phyloP scores from a whole-genome alignment of 2,329 filamentous ascomycete genomes.

The Capronia epimyces region DNA sequence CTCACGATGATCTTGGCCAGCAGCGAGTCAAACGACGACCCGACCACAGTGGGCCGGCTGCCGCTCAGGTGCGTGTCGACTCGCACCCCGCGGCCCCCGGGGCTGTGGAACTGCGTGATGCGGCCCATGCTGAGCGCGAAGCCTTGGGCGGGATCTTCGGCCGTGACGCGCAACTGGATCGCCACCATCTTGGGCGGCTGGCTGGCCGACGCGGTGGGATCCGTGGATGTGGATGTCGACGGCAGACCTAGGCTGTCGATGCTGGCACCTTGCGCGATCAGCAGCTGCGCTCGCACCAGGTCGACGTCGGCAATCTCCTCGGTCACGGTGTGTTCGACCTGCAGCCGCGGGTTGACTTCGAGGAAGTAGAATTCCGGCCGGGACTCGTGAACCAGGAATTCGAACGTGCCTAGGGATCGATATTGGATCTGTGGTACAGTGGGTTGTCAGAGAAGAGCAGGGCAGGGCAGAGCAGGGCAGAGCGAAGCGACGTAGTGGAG shows the following conservation, averaged over 20 bases:
- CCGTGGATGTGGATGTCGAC: too few relatives aligned
- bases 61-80: constrained; percentile 52
- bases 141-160: constrained; percentile 50
- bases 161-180: constrained; percentile 54
- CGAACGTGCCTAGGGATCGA: constrained; percentile 58
- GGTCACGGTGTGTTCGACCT: constrained; percentile 59
- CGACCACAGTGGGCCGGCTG: constrained; percentile 41
- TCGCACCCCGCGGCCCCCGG: constrained; percentile 53
- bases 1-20: constrained; percentile 57
- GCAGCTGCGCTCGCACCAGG: constrained; percentile 52
- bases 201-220: constrained; percentile 29
- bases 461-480: too few relatives aligned
- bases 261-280: constrained; percentile 48
- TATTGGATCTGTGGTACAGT: constrained; percentile 42
- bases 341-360: constrained; percentile 56
- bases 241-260: constrained; percentile 33
- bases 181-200: constrained; percentile 34
- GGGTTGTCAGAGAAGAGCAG: not conserved
- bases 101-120: constrained; percentile 50
- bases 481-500: too few relatives aligned
- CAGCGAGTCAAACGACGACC: constrained; percentile 55
- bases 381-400: constrained; percentile 54
- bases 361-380: constrained; percentile 53
- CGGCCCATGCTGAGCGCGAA: constrained; percentile 58
- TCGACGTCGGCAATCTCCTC: constrained; percentile 52